These are phyloP conservation scores for Beta lomatogona DNA, from an alignment of 179 eudicot genomes.

Conservation along the genomic window DNA sequence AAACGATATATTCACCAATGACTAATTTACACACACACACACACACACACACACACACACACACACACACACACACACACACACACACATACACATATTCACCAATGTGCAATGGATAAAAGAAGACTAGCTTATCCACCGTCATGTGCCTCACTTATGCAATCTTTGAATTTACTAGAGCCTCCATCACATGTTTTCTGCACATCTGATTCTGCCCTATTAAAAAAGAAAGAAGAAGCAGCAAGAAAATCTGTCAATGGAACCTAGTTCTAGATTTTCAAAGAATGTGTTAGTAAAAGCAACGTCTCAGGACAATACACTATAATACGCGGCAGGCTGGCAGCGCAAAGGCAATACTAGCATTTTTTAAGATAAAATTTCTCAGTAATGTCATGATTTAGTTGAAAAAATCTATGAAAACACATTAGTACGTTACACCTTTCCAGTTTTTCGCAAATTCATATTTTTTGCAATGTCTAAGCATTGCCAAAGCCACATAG, in stretches of 20 bases:
- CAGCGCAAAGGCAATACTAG: neutral
- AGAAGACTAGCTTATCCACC: slow-evolving; percentile 48
- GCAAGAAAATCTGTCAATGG: slow-evolving; percentile 8
- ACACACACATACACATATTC: neutral
- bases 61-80: no score
- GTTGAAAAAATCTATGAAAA: neutral
- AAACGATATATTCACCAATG: no score
- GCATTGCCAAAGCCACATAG: neutral
- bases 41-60: no score
- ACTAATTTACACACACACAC: no score
- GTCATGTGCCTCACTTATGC: slow-evolving; percentile 30
- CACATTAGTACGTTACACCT: no score
- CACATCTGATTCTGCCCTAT: slow-evolving; percentile 80
- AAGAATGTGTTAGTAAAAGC: neutral
- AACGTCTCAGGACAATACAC: neutral
- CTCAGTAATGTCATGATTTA: neutral
- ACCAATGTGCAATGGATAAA: neutral
- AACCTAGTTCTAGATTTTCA: neutral
- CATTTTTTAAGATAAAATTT: neutral
- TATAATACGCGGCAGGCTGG: neutral
- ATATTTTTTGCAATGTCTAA: neutral
- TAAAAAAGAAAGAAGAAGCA: slow-evolving; percentile 30
- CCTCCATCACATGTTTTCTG: slow-evolving; percentile 32
- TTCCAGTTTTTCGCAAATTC: neutral
- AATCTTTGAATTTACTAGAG: slow-evolving; percentile 28